phyloP scores from a whole-genome alignment of 192 early-diverging fungal species.

The Linnemannia schmuckeri region DNA sequence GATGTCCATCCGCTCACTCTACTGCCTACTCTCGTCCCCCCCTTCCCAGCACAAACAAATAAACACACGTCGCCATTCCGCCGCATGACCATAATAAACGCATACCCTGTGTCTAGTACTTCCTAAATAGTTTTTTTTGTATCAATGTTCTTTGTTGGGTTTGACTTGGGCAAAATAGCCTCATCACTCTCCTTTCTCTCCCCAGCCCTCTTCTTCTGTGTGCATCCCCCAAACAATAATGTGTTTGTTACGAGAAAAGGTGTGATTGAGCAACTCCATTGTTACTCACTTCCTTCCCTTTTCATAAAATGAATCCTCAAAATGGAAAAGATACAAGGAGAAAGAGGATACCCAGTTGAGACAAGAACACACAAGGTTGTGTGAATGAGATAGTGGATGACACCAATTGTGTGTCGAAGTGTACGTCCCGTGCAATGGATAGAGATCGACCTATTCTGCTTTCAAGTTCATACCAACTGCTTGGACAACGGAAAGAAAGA shows the following conservation, averaged over 20 bases:
- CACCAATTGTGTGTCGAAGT: not conserved
- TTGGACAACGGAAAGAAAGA: not conserved
- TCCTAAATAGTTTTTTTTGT: not conserved
- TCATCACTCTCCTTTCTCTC: not conserved
- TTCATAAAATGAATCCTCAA: not conserved
- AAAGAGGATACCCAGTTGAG: not conserved
- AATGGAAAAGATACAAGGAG: not conserved
- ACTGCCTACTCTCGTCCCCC: not conserved
- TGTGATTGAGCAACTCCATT: not conserved
- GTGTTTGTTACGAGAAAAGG: not conserved
- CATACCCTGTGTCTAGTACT: conserved; percentile 5
- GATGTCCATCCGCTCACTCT: not conserved
- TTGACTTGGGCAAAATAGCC: not conserved
- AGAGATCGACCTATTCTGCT: not conserved
- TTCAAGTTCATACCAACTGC: not conserved
- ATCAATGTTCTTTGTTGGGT: not conserved
- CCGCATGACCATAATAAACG: not conserved
- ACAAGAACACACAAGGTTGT: not conserved
- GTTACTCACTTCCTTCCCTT: not conserved
- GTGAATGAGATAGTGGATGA: not conserved
- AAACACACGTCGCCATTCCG: not conserved
- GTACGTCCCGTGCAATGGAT: not conserved
- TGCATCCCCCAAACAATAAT: not conserved
- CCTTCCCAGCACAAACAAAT: not conserved
- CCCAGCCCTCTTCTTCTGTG: not conserved